Evolutionary conservation across 129 eudicot species (phyloP).

Genomic region (Logfia minima): DNA sequence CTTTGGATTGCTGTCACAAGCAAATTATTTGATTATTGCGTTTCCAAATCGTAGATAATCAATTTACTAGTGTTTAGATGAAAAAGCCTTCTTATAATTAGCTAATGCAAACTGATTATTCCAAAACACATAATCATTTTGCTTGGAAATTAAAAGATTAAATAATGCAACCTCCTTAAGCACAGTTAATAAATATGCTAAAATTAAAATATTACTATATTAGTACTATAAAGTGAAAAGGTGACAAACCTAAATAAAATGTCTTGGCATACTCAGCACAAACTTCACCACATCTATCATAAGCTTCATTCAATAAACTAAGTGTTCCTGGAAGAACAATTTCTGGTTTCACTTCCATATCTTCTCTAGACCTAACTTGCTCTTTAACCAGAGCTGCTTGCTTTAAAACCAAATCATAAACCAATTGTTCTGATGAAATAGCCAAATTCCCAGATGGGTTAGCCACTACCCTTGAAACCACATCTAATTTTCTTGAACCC

Average conservation of each 20-base stretch:
- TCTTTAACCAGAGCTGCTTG: constrained; percentile 88
- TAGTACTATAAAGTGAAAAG: not conserved
- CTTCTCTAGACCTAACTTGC: constrained; percentile 43
- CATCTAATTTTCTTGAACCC: constrained; percentile 36
- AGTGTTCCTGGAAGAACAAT: constrained; percentile 72
- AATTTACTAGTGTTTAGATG: not conserved
- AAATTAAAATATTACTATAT: constrained; percentile 7
- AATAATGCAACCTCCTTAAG: not conserved
- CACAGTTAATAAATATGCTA: constrained; percentile 4
- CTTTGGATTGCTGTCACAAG: not conserved
- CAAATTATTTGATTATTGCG: not conserved
- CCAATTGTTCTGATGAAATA: constrained; percentile 77
- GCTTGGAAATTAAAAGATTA: not conserved
- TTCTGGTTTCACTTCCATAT: constrained; percentile 80
- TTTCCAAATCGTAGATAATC: too few relatives aligned
- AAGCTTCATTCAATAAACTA: constrained; percentile 79
- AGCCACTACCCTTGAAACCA: constrained; percentile 64
- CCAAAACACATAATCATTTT: not conserved
- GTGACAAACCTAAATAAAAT: constrained; percentile 78
- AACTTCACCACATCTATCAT: constrained; percentile 97
- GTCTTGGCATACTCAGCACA: constrained; percentile 99
- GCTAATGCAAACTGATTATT: not conserved
- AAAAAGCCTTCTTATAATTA: not conserved
- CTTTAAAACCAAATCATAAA: constrained; percentile 90
- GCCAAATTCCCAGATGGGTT: constrained; percentile 67